A percentile compares a stretch with the other conserved stretches of the same genome.
These are phyloP conservation scores for Phytophthora quininea DNA, from an alignment of 352 stramenopile genomes.

Conservation along the genomic window DNA sequence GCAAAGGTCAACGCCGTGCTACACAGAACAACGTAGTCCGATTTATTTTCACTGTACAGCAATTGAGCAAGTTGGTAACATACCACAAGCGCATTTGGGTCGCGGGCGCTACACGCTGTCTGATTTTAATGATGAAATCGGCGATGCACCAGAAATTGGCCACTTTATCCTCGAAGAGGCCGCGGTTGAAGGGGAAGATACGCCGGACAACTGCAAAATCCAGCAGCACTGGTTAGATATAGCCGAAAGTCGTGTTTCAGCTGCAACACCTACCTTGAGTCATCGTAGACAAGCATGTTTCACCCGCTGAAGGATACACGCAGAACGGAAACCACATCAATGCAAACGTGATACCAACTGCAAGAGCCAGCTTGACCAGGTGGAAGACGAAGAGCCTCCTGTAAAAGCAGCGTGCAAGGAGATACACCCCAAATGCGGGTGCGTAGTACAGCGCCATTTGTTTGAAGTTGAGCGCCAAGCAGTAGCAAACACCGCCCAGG, in stretches of 20 bases:
- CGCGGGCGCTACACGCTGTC: constrained; percentile 44
- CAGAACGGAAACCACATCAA: constrained; percentile 93
- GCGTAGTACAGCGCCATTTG: constrained; percentile 99
- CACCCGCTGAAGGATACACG: constrained; percentile 39
- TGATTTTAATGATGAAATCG: constrained; percentile 84
- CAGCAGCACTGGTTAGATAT: not conserved
- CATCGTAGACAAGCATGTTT: constrained; percentile 66
- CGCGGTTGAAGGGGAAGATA: constrained; percentile 95
- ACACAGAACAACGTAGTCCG: constrained; percentile 11
- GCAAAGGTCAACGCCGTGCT: constrained; percentile 84
- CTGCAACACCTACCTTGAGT: constrained; percentile 58
- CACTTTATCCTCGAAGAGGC: constrained; percentile 99
- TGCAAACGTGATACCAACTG: constrained; percentile 90
- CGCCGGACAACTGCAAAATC: constrained; percentile 81
- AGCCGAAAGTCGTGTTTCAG: not conserved
- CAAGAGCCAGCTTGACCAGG: constrained; percentile 76
- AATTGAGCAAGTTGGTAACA: not conserved
- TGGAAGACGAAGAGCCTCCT: constrained; percentile 54
- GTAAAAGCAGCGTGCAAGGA: constrained; percentile 91
- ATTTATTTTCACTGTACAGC: not conserved
- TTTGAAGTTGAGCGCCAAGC: constrained; percentile 98
- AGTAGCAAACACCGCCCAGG: constrained; percentile 88
- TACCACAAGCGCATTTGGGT: constrained; percentile 83
- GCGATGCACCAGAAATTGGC: constrained; percentile 96
- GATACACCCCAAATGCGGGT: constrained; percentile 92